phyloP scores from a whole-genome alignment of 2,329 filamentous ascomycete genomes.

The Ilyonectria destructans region DNA sequence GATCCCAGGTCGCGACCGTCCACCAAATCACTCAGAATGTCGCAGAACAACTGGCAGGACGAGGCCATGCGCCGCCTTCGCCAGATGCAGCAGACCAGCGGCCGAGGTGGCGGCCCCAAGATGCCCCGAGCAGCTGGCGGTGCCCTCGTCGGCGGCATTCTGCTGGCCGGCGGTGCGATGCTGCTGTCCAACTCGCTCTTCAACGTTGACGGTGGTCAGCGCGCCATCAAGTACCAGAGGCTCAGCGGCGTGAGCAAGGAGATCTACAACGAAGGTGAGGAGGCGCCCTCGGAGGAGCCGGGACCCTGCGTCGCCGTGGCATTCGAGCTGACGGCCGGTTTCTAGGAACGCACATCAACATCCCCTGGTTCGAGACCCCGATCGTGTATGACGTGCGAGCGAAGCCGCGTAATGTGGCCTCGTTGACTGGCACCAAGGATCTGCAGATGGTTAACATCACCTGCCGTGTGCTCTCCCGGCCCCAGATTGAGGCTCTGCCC shows the following conservation, averaged over 20 bases:
- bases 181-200: conserved; percentile 76
- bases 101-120: conserved; percentile 61
- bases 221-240: conserved; percentile 98
- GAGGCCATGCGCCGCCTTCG: conserved; percentile 68
- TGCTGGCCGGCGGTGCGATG: conserved; percentile 66
- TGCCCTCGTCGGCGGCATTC: conserved; percentile 59
- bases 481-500: conserved; percentile 88
- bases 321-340: conserved; percentile 33
- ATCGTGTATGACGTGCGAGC: conserved; percentile 98
- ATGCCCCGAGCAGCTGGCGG: conserved; percentile 59
- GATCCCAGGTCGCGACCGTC: conserved; percentile 14
- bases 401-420: conserved; percentile 96
- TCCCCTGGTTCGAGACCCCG: conserved; percentile 98
- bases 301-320: conserved; percentile 22
- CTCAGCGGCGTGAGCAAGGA: conserved; percentile 94
- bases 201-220: conserved; percentile 97
- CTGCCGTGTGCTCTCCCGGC: conserved; percentile 96
- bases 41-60: conserved; percentile 62
- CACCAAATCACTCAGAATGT: conserved; percentile 47
- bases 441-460: conserved; percentile 99
- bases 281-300: conserved; percentile 35
- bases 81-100: conserved; percentile 63
- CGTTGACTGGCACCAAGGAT: conserved; percentile 98
- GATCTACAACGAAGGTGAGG: conserved; percentile 92
- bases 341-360: conserved; percentile 90